Base-by-base conservation (phyloP, 1,284 basidiomycete species). In the Cutaneotrichosporon curvatum region DNA sequence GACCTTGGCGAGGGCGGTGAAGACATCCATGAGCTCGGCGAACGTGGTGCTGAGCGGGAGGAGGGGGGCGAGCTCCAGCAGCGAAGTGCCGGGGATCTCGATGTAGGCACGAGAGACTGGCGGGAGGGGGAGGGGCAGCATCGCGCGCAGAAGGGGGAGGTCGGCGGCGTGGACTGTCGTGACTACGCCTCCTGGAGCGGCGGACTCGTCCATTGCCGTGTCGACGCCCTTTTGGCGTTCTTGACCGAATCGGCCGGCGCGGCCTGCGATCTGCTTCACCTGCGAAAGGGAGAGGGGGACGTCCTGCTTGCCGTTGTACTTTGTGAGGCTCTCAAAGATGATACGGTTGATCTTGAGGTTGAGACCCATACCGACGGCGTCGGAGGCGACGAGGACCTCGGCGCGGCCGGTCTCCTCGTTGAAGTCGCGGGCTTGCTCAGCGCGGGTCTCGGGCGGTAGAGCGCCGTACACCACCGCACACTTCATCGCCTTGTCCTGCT, bases 351-450 rank as follows among this genome's bases (percentile, higher is more conserved):
- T 96, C 76, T 91, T 88, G 23, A 96, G 72, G 62, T 96, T 95
- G n/a, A 96, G 76, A 0, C 91, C 91, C 88, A 96, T 92, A 0
- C 91, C 91, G 43, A 96, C 84, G 1, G 90, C 89, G 68, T 96
- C 91, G 62, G 85, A 90, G 0, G 87, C 91, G 6, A 95, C 81
- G 47, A 96, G 77, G 3, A 95, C 82, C 62, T 92, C 85, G 57
- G 85, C 84, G 2, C 81, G 82, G 20, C 82, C 86, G 40, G 79
- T 63, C 0, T 79, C 79, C 42, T 85, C 79, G 63, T 96, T 95
- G 76, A 95, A 95, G 28, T 89, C 75, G 41, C 80, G 79, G 0
- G 91, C 91, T 68, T 96, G 90, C 62, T 90, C 85, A 57, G 82
- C 85, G 32, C 91, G 77, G 21, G 88, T 81, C 67, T 96, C 90